These are phyloP conservation scores for Paecilomyces dactylethromorphus DNA, from an alignment of 2,329 filamentous ascomycete genomes.

Conservation along the genomic window DNA sequence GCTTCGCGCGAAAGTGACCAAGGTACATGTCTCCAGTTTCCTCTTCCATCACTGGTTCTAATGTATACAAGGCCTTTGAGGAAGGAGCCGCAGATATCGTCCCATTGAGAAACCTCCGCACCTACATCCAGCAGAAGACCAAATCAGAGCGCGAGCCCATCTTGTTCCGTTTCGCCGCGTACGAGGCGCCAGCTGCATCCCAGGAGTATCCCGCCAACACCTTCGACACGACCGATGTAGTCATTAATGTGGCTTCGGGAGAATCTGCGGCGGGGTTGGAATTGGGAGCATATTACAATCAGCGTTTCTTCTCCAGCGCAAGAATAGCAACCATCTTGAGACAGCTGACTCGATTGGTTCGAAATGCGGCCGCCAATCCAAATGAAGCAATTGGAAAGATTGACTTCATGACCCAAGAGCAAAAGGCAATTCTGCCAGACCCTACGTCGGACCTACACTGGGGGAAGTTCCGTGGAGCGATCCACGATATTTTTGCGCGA, in stretches of 20 bases:
- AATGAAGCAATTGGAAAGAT: conserved; percentile 36
- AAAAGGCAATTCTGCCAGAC: conserved; percentile 24
- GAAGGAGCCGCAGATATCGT: conserved; percentile 37
- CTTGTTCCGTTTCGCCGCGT: conserved; percentile 43
- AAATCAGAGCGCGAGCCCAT: conserved; percentile 32
- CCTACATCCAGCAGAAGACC: conserved; percentile 34
- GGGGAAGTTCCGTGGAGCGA: conserved; percentile 39
- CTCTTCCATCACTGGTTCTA: conserved; percentile 1
- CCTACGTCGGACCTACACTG: conserved; percentile 39
- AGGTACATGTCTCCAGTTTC: conserved; percentile 19
- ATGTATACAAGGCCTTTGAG: conserved; percentile 26
- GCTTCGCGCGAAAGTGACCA: conserved; percentile 33
- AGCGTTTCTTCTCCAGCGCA: conserved; percentile 40
- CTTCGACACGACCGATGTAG: conserved; percentile 38
- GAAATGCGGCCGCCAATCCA: conserved; percentile 33
- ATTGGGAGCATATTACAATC: conserved; percentile 38
- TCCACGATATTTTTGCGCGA: conserved; percentile 37
- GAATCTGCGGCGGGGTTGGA: conserved; percentile 19
- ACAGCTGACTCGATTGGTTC: conserved; percentile 36
- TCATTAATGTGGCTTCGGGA: conserved; percentile 30
- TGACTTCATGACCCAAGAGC: conserved; percentile 34
- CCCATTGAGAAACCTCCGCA: conserved; percentile 32
- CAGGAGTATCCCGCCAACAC: conserved; percentile 36
- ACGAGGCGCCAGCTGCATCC: conserved; percentile 37
- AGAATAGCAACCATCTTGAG: conserved; percentile 38